phyloP scores from a whole-genome alignment of 148 eudicot genomes.

The Amaranthus palmeri region DNA sequence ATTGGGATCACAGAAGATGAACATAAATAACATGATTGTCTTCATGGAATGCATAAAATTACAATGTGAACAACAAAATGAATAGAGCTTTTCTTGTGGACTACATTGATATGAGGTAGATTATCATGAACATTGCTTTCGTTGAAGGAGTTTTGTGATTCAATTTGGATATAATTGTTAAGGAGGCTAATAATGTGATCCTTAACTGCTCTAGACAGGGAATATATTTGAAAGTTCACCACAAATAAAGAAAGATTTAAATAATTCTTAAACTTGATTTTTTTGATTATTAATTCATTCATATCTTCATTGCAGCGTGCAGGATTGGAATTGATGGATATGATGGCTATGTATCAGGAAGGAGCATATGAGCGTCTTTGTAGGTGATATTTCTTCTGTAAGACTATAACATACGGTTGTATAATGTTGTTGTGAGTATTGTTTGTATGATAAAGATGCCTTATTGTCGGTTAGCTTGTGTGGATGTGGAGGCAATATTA shows the following conservation, averaged over 20 bases:
- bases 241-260: neutral
- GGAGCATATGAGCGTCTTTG: slow-evolving; percentile 99
- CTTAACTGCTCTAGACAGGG: no score
- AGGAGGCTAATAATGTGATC: neutral
- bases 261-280: neutral
- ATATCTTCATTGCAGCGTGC: slow-evolving; percentile 65
- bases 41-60: neutral
- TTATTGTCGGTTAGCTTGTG: neutral
- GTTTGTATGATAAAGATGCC: neutral
- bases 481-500: neutral
- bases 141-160: neutral
- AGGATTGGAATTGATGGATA: slow-evolving; percentile 98
- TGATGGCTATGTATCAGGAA: slow-evolving; percentile 99
- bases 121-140: no score
- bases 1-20: no score
- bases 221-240: neutral
- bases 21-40: neutral
- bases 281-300: slow-evolving; percentile 17
- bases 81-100: neutral
- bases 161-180: neutral
- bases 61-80: neutral
- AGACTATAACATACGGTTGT: neutral
- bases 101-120: neutral
- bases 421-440: neutral
- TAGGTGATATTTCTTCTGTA: slow-evolving; percentile 50